phyloP scores from a whole-genome alignment of 805 yeast species.

The Starmerella vaccinii region DNA sequence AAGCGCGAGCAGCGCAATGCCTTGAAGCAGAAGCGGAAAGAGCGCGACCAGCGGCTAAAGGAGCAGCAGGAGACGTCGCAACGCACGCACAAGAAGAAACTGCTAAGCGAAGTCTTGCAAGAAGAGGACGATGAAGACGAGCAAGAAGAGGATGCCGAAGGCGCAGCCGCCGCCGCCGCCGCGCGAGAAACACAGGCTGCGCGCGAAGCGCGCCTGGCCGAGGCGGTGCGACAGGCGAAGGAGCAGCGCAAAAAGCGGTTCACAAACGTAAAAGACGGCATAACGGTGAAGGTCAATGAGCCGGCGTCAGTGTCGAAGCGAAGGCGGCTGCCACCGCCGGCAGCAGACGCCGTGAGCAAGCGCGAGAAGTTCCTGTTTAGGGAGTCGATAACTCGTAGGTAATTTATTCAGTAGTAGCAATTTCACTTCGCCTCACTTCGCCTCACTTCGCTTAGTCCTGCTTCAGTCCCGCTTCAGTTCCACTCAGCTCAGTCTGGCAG shows the following conservation, averaged over 20 bases:
- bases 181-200: conserved; percentile 6
- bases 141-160: conserved; percentile 11
- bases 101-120: conserved; percentile 25
- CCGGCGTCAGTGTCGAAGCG: conserved; percentile 12
- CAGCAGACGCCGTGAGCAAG: conserved; percentile 12
- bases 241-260: conserved; percentile 15
- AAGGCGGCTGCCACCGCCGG: conserved; percentile 27
- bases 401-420: no score
- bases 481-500: conserved; percentile 13
- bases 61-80: conserved; percentile 12
- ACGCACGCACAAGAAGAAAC: conserved; percentile 21
- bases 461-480: background rate
- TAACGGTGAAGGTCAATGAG: conserved; percentile 25
- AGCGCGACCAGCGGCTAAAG: conserved; percentile 24
- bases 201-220: conserved; percentile 9
- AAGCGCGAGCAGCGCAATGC: conserved; percentile 9
- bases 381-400: conserved; percentile 18
- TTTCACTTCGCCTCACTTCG: no score
- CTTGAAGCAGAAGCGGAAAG: conserved; percentile 27
- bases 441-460: no score
- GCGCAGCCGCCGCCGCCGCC: conserved; percentile 3
- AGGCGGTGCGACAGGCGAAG: conserved; percentile 2
- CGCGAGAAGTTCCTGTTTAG: conserved; percentile 27
- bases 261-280: conserved; percentile 21
- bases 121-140: conserved; percentile 17